These are phyloP conservation scores for Debaryomyces psychrophilus DNA, from an alignment of 1,139 yeast genomes.

Conservation along the genomic window DNA sequence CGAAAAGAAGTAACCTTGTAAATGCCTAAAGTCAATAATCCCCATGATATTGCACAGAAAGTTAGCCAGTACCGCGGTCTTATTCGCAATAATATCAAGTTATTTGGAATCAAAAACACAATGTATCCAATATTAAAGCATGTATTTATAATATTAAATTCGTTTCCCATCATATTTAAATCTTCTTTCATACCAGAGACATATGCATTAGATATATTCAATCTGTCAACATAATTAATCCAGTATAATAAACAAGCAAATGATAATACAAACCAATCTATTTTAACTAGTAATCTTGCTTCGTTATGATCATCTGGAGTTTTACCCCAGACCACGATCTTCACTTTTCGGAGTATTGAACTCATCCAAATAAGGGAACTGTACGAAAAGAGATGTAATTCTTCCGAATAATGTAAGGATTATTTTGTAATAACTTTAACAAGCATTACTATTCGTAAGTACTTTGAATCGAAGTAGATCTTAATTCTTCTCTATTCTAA, in stretches of 20 bases:
- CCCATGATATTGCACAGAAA: constrained; percentile 60
- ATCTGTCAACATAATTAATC: constrained; percentile 50
- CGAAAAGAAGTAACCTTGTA: constrained; percentile 45
- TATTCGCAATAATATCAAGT: constrained; percentile 50
- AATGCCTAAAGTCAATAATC: constrained; percentile 53
- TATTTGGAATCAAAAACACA: constrained; percentile 60
- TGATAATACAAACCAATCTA: constrained; percentile 59
- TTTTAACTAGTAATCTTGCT: constrained; percentile 46
- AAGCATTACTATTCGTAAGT: not conserved
- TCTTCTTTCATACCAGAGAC: constrained; percentile 65
- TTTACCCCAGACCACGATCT: constrained; percentile 38
- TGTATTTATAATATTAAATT: constrained; percentile 53
- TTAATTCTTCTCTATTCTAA: not conserved
- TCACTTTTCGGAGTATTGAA: constrained; percentile 3
- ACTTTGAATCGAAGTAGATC: not conserved
- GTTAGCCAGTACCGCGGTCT: constrained; percentile 59
- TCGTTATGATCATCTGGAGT: constrained; percentile 43
- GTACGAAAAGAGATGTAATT: not conserved
- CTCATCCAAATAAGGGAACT: not conserved
- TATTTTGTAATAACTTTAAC: not conserved
- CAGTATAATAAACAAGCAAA: constrained; percentile 60
- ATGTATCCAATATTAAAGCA: constrained; percentile 64
- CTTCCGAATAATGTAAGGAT: not conserved
- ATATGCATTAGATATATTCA: constrained; percentile 58
- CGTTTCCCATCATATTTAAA: constrained; percentile 51